Evolutionary conservation across 331 rosid species (phyloP).

Genomic region (Pyrus hybrid): DNA sequence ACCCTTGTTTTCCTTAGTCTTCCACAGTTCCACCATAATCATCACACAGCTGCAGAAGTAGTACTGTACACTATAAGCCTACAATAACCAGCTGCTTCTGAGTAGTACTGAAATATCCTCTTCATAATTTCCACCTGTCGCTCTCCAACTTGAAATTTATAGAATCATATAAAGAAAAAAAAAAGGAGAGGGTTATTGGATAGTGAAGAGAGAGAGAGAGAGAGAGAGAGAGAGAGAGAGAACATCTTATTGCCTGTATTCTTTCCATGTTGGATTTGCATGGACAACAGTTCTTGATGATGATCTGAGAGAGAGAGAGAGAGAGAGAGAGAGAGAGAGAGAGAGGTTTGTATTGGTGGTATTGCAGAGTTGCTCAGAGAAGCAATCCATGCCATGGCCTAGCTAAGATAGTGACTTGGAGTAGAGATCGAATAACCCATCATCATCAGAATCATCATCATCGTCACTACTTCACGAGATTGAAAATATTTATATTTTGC

Average conservation of each 20-base stretch:
- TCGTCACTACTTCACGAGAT: conserved; percentile 51
- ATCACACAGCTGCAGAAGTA: conserved; percentile 10
- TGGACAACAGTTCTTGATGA: conserved; percentile 15
- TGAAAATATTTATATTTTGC: not conserved
- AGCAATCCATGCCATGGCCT: conserved; percentile 41
- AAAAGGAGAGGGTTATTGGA: conserved; percentile 23
- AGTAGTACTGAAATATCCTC: not conserved
- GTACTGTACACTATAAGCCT: not conserved
- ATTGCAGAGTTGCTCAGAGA: conserved; percentile 51
- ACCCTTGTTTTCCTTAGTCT: too few species aligned
- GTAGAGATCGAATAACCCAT: conserved; percentile 35
- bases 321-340: not conserved
- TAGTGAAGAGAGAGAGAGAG: conserved; percentile 8
- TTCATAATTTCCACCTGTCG: not conserved
- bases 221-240: too few species aligned
- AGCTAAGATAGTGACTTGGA: conserved; percentile 51
- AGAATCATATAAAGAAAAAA: not conserved
- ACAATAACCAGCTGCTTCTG: conserved; percentile 18
- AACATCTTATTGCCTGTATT: conserved; percentile 17
- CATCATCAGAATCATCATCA: conserved; percentile 31
- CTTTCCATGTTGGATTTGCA: conserved; percentile 32
- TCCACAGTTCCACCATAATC: conserved; percentile 30
- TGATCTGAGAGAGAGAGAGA: conserved; percentile 7
- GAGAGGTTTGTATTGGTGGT: conserved; percentile 16
- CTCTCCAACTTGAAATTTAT: conserved; percentile 6